A percentile compares a stretch with the other conserved stretches of the same genome.
phyloP scores from a whole-genome alignment of 1,284 basidiomycete genomes.

The Bjerkandera adusta region DNA sequence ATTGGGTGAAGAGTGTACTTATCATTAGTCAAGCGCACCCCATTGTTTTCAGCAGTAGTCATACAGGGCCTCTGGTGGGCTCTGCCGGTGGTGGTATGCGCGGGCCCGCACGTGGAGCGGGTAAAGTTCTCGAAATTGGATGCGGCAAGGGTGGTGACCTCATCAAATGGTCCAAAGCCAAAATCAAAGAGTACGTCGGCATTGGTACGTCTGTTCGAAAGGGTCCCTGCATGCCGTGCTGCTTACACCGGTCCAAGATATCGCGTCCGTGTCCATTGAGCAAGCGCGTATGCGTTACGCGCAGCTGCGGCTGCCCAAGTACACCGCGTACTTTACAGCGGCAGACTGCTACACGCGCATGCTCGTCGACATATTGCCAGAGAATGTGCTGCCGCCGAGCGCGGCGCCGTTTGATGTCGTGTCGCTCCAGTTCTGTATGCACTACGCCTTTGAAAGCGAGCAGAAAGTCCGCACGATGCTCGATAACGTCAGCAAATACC shows the following conservation, averaged over 20 bases:
- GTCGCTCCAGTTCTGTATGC: conserved; percentile 99
- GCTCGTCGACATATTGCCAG: conserved; percentile 70
- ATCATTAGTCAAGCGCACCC: conserved; percentile 85
- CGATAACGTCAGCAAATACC: conserved; percentile 81
- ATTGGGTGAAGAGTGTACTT: conserved; percentile 97
- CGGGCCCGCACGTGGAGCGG: conserved; percentile 37
- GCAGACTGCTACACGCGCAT: conserved; percentile 87
- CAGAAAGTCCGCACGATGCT: conserved; percentile 91
- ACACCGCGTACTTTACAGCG: conserved; percentile 80
- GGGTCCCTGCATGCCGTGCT: not conserved
- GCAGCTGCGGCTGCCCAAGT: conserved; percentile 49
- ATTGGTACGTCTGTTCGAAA: conserved; percentile 57
- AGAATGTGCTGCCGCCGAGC: conserved; percentile 21
- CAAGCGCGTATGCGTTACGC: conserved; percentile 76
- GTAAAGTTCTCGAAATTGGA: conserved; percentile 92
- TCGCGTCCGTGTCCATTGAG: conserved; percentile 87
- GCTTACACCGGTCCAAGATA: conserved; percentile 78
- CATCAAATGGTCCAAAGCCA: conserved; percentile 93
- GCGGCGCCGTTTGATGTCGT: conserved; percentile 83
- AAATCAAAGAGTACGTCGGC: conserved; percentile 77
- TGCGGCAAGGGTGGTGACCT: conserved; percentile 99
- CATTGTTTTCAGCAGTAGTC: conserved; percentile 41
- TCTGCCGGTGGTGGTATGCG: conserved; percentile 30
- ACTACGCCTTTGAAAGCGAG: conserved; percentile 94
- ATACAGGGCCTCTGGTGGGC: conserved; percentile 11